phyloP scores from a whole-genome alignment of 1,284 basidiomycete species.

The Apiotrichum sp. region DNA sequence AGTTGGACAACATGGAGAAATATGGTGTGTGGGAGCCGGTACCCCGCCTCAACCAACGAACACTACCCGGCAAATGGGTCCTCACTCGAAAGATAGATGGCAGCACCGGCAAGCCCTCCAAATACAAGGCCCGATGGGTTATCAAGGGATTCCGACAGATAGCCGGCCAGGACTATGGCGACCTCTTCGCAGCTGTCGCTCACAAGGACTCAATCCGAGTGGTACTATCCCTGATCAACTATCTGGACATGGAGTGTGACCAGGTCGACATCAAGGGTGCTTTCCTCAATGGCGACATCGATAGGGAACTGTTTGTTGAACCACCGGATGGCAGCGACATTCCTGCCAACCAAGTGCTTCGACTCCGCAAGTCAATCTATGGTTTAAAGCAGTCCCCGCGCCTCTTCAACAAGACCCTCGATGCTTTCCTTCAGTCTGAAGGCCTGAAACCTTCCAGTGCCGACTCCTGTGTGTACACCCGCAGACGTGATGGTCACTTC shows the following conservation, averaged over 20 bases:
- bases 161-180: conserved; percentile 21
- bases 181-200: conserved; percentile 18
- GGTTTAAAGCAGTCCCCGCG: conserved; percentile 26
- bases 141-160: conserved; percentile 14
- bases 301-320: conserved; percentile 14
- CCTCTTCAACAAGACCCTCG: conserved; percentile 18
- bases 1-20: no score
- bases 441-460: neutral
- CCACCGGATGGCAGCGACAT: conserved; percentile 21
- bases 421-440: neutral
- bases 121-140: conserved; percentile 17
- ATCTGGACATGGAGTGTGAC: conserved; percentile 23
- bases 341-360: conserved; percentile 8
- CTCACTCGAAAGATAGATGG: conserved; percentile 18
- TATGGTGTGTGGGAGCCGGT: no score
- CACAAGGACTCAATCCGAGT: conserved; percentile 24
- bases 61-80: conserved; percentile 8
- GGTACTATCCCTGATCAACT: conserved; percentile 21
- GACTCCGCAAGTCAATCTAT: conserved; percentile 24
- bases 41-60: neutral
- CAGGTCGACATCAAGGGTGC: conserved; percentile 26
- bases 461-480: neutral
- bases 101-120: conserved; percentile 7
- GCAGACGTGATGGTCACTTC: neutral
- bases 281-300: conserved; percentile 12